Base-by-base conservation (phyloP, 495 filamentous ascomycete species). In the Cercophora scortea region DNA sequence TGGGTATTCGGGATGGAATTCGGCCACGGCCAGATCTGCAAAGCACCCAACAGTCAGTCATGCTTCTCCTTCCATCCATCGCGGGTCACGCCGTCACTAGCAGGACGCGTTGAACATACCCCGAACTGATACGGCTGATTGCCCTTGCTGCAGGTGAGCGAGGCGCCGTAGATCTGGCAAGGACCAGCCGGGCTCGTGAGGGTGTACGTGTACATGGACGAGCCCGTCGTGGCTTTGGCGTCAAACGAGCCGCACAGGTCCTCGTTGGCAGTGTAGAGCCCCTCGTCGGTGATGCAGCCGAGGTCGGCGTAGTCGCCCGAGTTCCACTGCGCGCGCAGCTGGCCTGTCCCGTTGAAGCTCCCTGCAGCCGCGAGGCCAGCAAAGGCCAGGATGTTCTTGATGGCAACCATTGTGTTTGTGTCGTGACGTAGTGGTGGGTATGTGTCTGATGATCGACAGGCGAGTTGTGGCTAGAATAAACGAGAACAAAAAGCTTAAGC, bases 241-340 rank as follows among this genome's bases (percentile, higher is more conserved):
- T 35, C 32, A 15, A 64, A 64, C 4, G 45, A 43, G 40, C 50
- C 61, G 54, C 59, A 64, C 6, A 35, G 36, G 4, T 15, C 17
- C n/a, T 57, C 45, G 54, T 64, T 39, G 32, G 49, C 32, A 2
- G 61, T 64, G 59, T 59, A 64, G 16, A 33, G 45, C 1, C 61
- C 61, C 1, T 39, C 12, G 12, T 46, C 36, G 12, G 61, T 64
- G 16, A 64, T 38, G 45, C 61, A 64, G 15, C 61, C 61, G n/a
- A 64, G 61, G 35, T 61, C 54, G 13, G 49, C 39, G 45, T 61
- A 41, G 49, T 52, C 49, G 34, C 45, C 54, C 25, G 55, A 35
- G 32, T 51, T 45, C 59, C 59, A 64, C 15, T 32, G 49, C 0
- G 58, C 49, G 25, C 59, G 55, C 17, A 64, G 42, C 34, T 61